Base-by-base conservation (phyloP, 305 asterid genomes). In the Fraxinus floribunda region DNA sequence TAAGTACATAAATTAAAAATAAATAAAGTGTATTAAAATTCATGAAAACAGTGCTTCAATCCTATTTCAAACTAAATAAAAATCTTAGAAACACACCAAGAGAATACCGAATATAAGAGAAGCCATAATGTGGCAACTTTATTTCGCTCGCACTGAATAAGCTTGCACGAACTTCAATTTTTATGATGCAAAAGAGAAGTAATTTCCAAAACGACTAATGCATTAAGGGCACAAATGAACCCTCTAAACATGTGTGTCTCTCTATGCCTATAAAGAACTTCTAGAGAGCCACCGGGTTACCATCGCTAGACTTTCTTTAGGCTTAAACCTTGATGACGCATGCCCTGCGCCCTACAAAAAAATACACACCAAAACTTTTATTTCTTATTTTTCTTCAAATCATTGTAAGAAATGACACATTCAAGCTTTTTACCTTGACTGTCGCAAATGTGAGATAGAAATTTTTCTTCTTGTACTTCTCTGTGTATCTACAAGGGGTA, bases 291-390 rank as follows among this genome's bases (percentile, higher is more conserved):
- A 83, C 3, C 85, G 76, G 20, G 62, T 29, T 0, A 81, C 20
- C 89, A 86, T 86, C 1, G 81, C 75, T 41, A 80, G 41, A 78
- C 86, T 57, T 66, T 83, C 77, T n/a, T 20, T 9, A 1, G 86
- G 86, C 39, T 55, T 86, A 80, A 62, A 74, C 66, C 83, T 86
- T 46, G 83, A 79, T 18, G 81, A 77, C 4, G 85, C 60, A 26
- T 86, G 89, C 1, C 87, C 86, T 5, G 81, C 89, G 0, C 83
- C 89, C 89, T 86, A 15, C 0, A 35, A 35, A 41, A 7, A 35
- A 35, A 35, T 35, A 34, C 36, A 34, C 36, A 44, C 16, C 2
- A 10, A n/a, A 5, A 7, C 0, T 5, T 41, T 0, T n/a, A 1
- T 35, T 15, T 74, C 5, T 5, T 36, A 0, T 35, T 36, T 74